Evolutionary conservation across 2,329 filamentous ascomycete species (phyloP), one percentile per base, ranked within the genome.

Genomic region (Fusarium chuoi): DNA sequence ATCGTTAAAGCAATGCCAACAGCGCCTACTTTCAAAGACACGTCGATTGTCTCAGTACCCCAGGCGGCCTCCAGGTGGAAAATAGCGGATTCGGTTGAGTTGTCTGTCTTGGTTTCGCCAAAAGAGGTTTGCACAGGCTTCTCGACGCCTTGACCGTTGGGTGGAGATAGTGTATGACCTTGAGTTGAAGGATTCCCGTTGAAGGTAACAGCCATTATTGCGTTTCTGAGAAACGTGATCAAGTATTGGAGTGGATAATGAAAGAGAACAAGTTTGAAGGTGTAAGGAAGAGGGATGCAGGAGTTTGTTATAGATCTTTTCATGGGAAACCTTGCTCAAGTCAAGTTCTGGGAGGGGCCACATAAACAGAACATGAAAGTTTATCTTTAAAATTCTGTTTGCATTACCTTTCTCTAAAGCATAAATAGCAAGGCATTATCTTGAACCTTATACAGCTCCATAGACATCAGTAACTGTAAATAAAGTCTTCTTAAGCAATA

Each of bases 351-450:
- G 14, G 35, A 14, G 24, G 10, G 5, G 10, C 51, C 4, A 39
- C 4, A 28, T 7, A 5, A 54, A 13, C 6, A 0, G 22, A n/a
- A 24, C 14, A 24, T 0, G 5, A 9, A 35, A 12, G 12, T 15
- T 51, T 2, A 1, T 15, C 6, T 35, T 24, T 30, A 7, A 30
- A 30, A n/a, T 30, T 9, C 4, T 30, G 2, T 48, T 14, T 12
- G 10, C 2, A 13, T 38, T 22, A 13, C n/a, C 7, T 22, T 54
- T 38, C 10, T 22, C 5, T 18, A 2, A 28, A 17, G 10, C 3
- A 36, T 14, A 3, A 11, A 35, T 20, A 10, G 24, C 0, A 4
- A 28, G 5, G 2, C 14, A 1, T 39, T 28, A 0, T 10, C 3
- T 2, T 10, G 5, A 28, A 10, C 20, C 3, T 1, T 17, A 5